phyloP scores from a whole-genome alignment of 2,329 filamentous ascomycete species.

The Aureobasidium lini region DNA sequence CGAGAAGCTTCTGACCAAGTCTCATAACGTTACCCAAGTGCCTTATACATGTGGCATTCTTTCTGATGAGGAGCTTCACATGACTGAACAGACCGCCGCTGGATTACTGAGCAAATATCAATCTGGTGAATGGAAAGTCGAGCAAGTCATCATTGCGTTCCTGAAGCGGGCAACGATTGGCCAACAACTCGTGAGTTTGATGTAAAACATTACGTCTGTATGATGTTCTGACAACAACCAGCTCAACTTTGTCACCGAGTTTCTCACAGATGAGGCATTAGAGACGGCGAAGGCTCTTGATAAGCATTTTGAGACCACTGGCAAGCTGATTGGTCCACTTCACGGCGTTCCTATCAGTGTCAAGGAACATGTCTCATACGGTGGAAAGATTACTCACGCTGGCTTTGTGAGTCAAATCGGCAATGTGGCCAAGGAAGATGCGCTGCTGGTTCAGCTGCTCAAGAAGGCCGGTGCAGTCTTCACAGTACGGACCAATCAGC shows the following conservation, averaged over 20 bases:
- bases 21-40: slow-evolving; percentile 49
- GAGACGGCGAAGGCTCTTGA: slow-evolving; percentile 35
- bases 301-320: slow-evolving; percentile 29
- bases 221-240: neutral
- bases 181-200: slow-evolving; percentile 41
- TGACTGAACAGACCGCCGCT: slow-evolving; percentile 38
- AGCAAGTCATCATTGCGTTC: slow-evolving; percentile 45
- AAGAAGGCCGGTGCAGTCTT: slow-evolving; percentile 46
- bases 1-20: slow-evolving; percentile 45
- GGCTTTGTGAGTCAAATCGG: slow-evolving; percentile 46
- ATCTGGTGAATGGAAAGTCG: slow-evolving; percentile 40
- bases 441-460: slow-evolving; percentile 41
- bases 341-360: slow-evolving; percentile 19
- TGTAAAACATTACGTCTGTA: neutral
- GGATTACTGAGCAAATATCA: slow-evolving; percentile 35
- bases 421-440: slow-evolving; percentile 38
- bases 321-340: slow-evolving; percentile 32
- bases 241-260: slow-evolving; percentile 39
- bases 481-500: slow-evolving; percentile 46
- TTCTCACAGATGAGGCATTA: slow-evolving; percentile 32
- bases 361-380: slow-evolving; percentile 18
- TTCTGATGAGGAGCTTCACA: slow-evolving; percentile 42
- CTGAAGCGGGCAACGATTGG: slow-evolving; percentile 48
- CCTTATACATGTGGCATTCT: slow-evolving; percentile 54
- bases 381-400: slow-evolving; percentile 15